Evolutionary conservation across 1,139 yeast species (phyloP).

Genomic region (Insectozyma bohioensis): DNA sequence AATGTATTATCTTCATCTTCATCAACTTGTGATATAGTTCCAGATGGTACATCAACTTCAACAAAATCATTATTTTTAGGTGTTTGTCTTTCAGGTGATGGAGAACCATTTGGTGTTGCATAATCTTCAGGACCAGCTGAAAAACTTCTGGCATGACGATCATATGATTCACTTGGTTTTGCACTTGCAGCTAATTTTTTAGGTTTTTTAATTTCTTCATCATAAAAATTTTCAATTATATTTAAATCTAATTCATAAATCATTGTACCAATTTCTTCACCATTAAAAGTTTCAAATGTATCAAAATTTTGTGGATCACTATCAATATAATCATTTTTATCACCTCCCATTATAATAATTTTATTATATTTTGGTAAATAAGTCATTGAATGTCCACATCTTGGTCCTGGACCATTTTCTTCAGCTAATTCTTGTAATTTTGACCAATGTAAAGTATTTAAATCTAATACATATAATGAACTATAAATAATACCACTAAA

Average conservation of each 20-base stretch:
- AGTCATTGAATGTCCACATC: slow-evolving; percentile 94
- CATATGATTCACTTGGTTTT: slow-evolving; percentile 19
- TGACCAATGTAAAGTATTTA: slow-evolving; percentile 72
- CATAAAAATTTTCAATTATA: slow-evolving; percentile 29
- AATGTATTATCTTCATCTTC: slow-evolving; percentile 16
- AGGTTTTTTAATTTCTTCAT: slow-evolving; percentile 5
- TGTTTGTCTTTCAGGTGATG: slow-evolving; percentile 31
- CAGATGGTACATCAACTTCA: slow-evolving; percentile 28
- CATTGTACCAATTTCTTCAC: slow-evolving; percentile 55
- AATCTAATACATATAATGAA: slow-evolving; percentile 72
- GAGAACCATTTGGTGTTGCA: slow-evolving; percentile 36
- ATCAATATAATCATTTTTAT: slow-evolving; percentile 58
- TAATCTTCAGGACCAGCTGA: slow-evolving; percentile 46
- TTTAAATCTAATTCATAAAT: slow-evolving; percentile 61
- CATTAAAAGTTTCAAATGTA: slow-evolving; percentile 51
- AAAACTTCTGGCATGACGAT: slow-evolving; percentile 39
- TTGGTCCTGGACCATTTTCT: slow-evolving; percentile 64
- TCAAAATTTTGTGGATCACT: slow-evolving; percentile 38
- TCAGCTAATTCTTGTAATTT: slow-evolving; percentile 49
- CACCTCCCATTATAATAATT: slow-evolving; percentile 90
- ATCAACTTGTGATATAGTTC: slow-evolving; percentile 18
- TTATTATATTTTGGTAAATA: slow-evolving; percentile 64
- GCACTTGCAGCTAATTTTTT: slow-evolving; percentile 17
- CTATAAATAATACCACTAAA: slow-evolving; percentile 69
- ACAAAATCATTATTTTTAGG: slow-evolving; percentile 23